A percentile compares a stretch with the other conserved stretches of the same genome.
phyloP scores from a whole-genome alignment of 768 basidiomycete genomes.

The Phylloporus sp. region DNA sequence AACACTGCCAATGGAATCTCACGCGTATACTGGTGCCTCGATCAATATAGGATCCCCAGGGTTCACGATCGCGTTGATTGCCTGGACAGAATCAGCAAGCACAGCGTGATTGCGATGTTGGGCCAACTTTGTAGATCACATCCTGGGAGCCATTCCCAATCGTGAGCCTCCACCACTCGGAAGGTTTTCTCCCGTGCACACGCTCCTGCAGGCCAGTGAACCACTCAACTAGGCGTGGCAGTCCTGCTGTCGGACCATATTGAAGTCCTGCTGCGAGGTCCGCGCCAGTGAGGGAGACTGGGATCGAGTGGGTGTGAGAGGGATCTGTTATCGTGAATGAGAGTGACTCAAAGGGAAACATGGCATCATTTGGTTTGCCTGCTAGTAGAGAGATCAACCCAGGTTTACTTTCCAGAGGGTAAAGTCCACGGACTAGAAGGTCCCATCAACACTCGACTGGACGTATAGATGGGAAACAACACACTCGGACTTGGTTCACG shows the following conservation, averaged over 20 bases:
- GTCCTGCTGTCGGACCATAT: constrained; percentile 70
- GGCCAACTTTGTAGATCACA: constrained; percentile 73
- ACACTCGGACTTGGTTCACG: constrained; percentile 57
- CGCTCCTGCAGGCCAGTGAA: constrained; percentile 65
- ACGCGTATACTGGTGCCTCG: constrained; percentile 81
- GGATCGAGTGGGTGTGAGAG: constrained; percentile 40
- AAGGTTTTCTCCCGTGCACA: constrained; percentile 58
- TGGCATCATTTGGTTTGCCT: constrained; percentile 86
- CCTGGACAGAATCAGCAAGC: constrained; percentile 40
- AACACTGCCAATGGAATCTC: constrained; percentile 23
- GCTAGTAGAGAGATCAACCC: constrained; percentile 81
- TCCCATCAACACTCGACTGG: background rate
- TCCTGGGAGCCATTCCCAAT: constrained; percentile 89
- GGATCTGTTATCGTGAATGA: constrained; percentile 59
- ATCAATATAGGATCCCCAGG: constrained; percentile 79
- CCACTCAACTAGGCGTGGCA: constrained; percentile 64
- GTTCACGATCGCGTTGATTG: constrained; percentile 65
- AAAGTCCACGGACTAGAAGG: constrained; percentile 58
- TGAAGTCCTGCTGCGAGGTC: constrained; percentile 72
- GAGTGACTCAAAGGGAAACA: constrained; percentile 87
- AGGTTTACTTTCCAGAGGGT: constrained; percentile 73
- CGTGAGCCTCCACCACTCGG: constrained; percentile 71
- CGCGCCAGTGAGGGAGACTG: constrained; percentile 50
- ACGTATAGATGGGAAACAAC: constrained; percentile 14
- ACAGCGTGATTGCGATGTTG: background rate